phyloP scores from a whole-genome alignment of 1,139 yeast genomes.

The Hansenula sp. region DNA sequence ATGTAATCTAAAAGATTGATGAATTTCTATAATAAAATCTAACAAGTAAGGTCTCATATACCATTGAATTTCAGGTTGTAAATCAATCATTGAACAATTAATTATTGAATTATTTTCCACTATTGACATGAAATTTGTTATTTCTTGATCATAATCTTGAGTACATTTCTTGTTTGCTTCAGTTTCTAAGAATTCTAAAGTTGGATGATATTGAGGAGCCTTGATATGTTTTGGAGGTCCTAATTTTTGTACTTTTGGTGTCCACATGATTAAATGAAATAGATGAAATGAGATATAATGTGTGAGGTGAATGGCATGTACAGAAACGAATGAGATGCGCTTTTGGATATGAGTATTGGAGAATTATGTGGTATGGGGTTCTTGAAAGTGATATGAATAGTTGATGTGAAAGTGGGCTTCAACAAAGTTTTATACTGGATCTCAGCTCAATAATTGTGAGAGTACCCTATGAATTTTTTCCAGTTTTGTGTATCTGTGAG shows the following conservation, averaged over 20 bases:
- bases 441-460: no score
- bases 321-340: neutral
- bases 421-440: no score
- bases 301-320: no score
- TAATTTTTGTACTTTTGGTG: constrained; percentile 5
- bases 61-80: constrained; percentile 93
- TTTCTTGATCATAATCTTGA: constrained; percentile 21
- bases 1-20: constrained; percentile 64
- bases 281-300: no score
- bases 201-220: constrained; percentile 19
- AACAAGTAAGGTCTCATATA: constrained; percentile 85
- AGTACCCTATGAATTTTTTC: no score
- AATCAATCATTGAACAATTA: constrained; percentile 70
- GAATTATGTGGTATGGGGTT: no score
- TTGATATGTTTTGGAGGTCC: constrained; percentile 23
- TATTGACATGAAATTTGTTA: constrained; percentile 17
- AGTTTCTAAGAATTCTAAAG: constrained; percentile 17
- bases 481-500: no score
- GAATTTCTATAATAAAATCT: constrained; percentile 80
- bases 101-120: constrained; percentile 35
- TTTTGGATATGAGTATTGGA: no score
- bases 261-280: neutral
- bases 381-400: no score
- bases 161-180: constrained; percentile 12
- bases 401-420: no score